Base-by-base conservation (phyloP, 2,329 filamentous ascomycete species). In the Arthrocladium fulminans region DNA sequence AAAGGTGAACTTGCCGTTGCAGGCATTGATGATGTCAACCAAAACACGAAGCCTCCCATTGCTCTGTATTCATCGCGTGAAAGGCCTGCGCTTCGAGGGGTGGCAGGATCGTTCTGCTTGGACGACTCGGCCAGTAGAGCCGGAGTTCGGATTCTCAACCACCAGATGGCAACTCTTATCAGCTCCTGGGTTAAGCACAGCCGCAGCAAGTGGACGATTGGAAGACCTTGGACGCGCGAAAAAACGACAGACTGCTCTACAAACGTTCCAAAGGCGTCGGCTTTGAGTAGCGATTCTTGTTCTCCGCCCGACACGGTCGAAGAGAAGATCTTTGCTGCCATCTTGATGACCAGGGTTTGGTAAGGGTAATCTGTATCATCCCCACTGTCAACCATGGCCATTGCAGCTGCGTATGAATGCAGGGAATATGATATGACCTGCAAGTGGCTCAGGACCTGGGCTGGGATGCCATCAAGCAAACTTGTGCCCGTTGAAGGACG, bases 101-200 rank as follows among this genome's bases (percentile, higher is more conserved):
- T 27, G 12, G 13, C 27, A 15, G 30, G 22, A n/a, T 19, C 22
- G 2, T n/a, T 39, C 4, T 15, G 15, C 12, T 12, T 9, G 13
- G 35, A 15, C 3, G 32, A 22, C 30, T 20, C 32, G 20, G 19
- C 8, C 13, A 12, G 19, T 8, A 12, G 10, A 15, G 34, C n/a
- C 2, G 32, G 17, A 12, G 15, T 39, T 6, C 44, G 22, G 13
- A 47, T 39, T 27, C 23, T 37, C 9, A 47, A 32, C 44, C 44
- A 47, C 44, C 44, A 48, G 35, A 42, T 35, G 3, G 45, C 75
- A 4, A 88, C 81, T 67, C 94, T 94, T 51, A 94, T 80, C 49
- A 98, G 80, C 66, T 98, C 92, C 2, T 87, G 87, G 48, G 94
- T 75, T 62, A 94, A 96, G 67, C 88, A 96, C 39, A 97, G 72